phyloP scores from a whole-genome alignment of 1,139 yeast genomes.

The Lodderomyces parapsilosis region DNA sequence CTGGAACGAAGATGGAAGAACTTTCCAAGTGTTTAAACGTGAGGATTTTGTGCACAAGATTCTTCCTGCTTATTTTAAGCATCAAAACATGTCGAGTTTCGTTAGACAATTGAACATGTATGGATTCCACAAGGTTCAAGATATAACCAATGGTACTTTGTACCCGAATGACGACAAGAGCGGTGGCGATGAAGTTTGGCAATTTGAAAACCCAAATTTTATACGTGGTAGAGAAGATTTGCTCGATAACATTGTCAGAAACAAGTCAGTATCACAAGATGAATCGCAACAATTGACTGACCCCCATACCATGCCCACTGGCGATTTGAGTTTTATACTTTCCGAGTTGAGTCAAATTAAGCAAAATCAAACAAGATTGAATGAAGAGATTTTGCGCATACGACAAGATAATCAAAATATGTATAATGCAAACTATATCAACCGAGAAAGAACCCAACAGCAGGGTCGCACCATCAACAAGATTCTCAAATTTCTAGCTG shows the following conservation, averaged over 20 bases:
- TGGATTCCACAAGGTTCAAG: conserved; percentile 96
- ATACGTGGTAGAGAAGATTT: conserved; percentile 68
- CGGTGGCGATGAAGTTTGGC: conserved; percentile 53
- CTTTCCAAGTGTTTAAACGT: conserved; percentile 80
- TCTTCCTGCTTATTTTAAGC: conserved; percentile 88
- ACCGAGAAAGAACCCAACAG: conserved; percentile 79
- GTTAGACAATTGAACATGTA: conserved; percentile 96
- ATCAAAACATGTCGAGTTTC: conserved; percentile 89
- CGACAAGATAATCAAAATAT: conserved; percentile 84
- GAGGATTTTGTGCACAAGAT: conserved; percentile 84
- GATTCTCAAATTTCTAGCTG: conserved; percentile 81
- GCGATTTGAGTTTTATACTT: conserved; percentile 48
- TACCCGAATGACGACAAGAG: conserved; percentile 49
- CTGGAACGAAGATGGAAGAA: conserved; percentile 84
- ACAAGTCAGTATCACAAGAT: conserved; percentile 37
- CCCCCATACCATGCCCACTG: conserved; percentile 2
- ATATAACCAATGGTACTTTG: conserved; percentile 66
- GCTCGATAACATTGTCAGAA: conserved; percentile 65
- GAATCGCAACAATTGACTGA: conserved; percentile 25
- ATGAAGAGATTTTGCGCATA: conserved; percentile 80
- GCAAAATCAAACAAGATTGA: conserved; percentile 73
- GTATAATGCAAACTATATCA: conserved; percentile 85
- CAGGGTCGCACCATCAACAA: conserved; percentile 89
- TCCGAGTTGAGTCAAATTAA: conserved; percentile 76
- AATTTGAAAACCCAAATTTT: conserved; percentile 81